These are phyloP conservation scores for Dissophora globulifera DNA, from an alignment of 192 early-diverging fungal species.

Conservation along the genomic window DNA sequence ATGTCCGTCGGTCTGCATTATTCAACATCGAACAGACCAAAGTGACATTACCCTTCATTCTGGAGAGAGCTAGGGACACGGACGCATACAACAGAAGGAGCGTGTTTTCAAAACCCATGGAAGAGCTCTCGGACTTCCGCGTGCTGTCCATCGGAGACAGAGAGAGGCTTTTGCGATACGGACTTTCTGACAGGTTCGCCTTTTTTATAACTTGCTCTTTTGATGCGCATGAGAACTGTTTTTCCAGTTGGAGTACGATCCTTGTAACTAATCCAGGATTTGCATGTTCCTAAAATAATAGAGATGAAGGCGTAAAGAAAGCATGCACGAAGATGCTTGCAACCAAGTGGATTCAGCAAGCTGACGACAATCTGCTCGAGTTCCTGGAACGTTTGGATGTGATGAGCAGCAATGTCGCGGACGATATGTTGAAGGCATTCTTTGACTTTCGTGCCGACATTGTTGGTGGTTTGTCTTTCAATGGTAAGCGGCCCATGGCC, in stretches of 20 bases:
- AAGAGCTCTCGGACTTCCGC: conserved; percentile 74
- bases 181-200: conserved; percentile 79
- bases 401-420: conserved; percentile 71
- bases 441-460: conserved; percentile 75
- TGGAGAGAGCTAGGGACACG: conserved; percentile 82
- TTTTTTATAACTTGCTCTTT: no score
- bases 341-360: conserved; percentile 78
- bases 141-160: conserved; percentile 74
- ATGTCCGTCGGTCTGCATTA: conserved; percentile 85
- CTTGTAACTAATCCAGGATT: background rate
- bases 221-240: no score
- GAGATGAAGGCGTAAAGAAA: conserved; percentile 79
- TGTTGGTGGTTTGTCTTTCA: conserved; percentile 67
- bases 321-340: conserved; percentile 76
- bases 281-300: conserved; percentile 14
- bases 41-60: conserved; percentile 71
- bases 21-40: conserved; percentile 76
- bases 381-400: conserved; percentile 80
- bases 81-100: conserved; percentile 79
- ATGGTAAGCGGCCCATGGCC: conserved; percentile 52
- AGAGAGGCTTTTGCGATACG: conserved; percentile 76
- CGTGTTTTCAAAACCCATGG: conserved; percentile 77
- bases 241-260: background rate
- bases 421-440: conserved; percentile 70
- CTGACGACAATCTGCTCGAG: conserved; percentile 77